Evolutionary conservation across 371 early-diverging fungal genomes (phyloP).

Genomic region (Apophysomyces trapeziformis): DNA sequence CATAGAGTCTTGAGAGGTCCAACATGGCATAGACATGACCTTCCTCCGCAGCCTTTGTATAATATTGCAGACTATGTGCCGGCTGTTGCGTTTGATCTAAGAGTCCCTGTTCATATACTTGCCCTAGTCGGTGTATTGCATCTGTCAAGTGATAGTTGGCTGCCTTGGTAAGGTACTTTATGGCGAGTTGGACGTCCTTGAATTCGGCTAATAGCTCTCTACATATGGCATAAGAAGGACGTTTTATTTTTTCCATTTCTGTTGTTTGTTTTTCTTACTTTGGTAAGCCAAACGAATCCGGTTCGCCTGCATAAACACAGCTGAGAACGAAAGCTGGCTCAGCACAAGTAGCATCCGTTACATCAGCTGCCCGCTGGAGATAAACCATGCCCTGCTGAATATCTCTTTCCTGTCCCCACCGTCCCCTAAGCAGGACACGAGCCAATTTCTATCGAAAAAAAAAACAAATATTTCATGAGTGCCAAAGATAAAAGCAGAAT

Average conservation of each 20-base stretch:
- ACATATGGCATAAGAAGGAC: background rate
- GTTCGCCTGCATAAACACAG: constrained; percentile 33
- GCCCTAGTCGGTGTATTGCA: constrained; percentile 27
- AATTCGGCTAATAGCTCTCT: constrained; percentile 18
- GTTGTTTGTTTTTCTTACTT: background rate
- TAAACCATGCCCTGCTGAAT: constrained; percentile 22
- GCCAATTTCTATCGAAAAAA: constrained; percentile 26
- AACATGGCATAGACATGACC: constrained; percentile 27
- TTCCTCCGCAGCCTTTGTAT: constrained; percentile 26
- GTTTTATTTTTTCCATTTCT: background rate
- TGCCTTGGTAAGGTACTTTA: constrained; percentile 25
- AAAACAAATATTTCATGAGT: background rate
- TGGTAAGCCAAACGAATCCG: constrained; percentile 19
- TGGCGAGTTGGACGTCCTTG: constrained; percentile 16
- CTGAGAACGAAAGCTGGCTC: constrained; percentile 43
- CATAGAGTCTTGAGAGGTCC: constrained; percentile 20
- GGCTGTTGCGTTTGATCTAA: constrained; percentile 20
- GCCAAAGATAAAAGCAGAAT: background rate
- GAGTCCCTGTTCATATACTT: constrained; percentile 22
- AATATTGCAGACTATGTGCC: constrained; percentile 18
- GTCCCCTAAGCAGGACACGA: constrained; percentile 23
- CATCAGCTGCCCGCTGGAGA: constrained; percentile 28
- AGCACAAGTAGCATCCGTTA: constrained; percentile 25
- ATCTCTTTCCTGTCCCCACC: constrained; percentile 21
- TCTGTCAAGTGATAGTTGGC: constrained; percentile 13